Percentiles rank a stretch among this genome's conserved stretches.
Evolutionary conservation across 1,284 basidiomycete species (phyloP).

Genomic region (Macrocystidia cucumis): DNA sequence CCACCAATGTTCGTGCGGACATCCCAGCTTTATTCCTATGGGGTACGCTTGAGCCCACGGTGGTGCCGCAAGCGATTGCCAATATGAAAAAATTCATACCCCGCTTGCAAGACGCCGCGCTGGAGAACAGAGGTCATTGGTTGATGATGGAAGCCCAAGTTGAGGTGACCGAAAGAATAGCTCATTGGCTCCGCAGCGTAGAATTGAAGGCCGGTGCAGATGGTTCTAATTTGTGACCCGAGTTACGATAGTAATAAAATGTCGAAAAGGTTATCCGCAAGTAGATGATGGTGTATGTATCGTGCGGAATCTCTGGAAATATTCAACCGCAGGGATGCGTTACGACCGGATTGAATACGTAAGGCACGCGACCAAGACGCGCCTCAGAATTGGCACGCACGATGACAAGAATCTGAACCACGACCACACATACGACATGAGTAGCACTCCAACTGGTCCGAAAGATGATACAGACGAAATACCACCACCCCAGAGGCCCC

Average conservation of each 20-base stretch:
- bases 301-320: too few species aligned
- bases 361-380: too few species aligned
- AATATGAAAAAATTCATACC: constrained; percentile 40
- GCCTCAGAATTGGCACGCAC: too few species aligned
- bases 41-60: constrained; percentile 44
- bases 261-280: too few species aligned
- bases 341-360: too few species aligned
- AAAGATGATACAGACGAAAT: constrained; percentile 52
- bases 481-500: constrained; percentile 56
- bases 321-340: too few species aligned
- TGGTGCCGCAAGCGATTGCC: constrained; percentile 23
- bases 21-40: constrained; percentile 58
- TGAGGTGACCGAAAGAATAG: constrained; percentile 36
- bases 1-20: constrained; percentile 29
- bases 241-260: too few species aligned
- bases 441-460: constrained; percentile 15
- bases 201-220: constrained; percentile 9
- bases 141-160: constrained; percentile 53
- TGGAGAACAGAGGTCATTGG: constrained; percentile 60
- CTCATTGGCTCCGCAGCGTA: constrained; percentile 38
- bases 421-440: too few species aligned
- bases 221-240: too few species aligned
- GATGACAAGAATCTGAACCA: too few species aligned
- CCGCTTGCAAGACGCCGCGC: constrained; percentile 35
- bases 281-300: too few species aligned